A percentile compares a stretch with the other conserved stretches of the same genome.
phyloP scores from a whole-genome alignment of 441 rosid species.

The Melastoma candidum region DNA sequence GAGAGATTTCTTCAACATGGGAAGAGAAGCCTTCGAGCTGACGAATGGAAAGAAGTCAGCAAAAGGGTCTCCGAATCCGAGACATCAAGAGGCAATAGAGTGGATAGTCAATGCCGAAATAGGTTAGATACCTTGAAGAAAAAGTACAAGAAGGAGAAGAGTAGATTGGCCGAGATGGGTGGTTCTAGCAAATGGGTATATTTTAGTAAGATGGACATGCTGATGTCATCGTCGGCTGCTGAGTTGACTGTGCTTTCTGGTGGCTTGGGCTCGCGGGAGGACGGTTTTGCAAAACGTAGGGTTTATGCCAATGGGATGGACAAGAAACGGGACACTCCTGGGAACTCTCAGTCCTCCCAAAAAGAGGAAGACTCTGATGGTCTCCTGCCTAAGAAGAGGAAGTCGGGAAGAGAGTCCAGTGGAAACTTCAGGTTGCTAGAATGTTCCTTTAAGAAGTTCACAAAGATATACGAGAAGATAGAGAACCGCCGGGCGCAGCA shows the following conservation, averaged over 20 bases:
- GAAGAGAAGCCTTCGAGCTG: slow-evolving; percentile 80
- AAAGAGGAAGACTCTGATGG: slow-evolving; percentile 54
- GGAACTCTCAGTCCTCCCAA: slow-evolving; percentile 47
- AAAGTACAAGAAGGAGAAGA: slow-evolving; percentile 84
- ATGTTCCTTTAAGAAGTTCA: slow-evolving; percentile 64
- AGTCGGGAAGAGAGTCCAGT: slow-evolving; percentile 30
- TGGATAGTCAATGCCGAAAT: slow-evolving; percentile 76
- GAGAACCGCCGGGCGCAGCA: slow-evolving; percentile 72
- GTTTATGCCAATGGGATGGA: slow-evolving; percentile 66
- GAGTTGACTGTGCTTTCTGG: slow-evolving; percentile 70
- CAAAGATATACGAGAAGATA: slow-evolving; percentile 80
- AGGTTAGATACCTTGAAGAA: slow-evolving; percentile 81
- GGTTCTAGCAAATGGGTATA: slow-evolving; percentile 62
- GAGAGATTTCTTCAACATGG: slow-evolving; percentile 70
- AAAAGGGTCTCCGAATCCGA: slow-evolving; percentile 64
- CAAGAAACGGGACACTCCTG: slow-evolving; percentile 88
- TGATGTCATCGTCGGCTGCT: slow-evolving; percentile 49
- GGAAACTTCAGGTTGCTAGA: slow-evolving; percentile 52
- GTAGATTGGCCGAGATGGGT: slow-evolving; percentile 27
- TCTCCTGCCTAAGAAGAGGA: slow-evolving; percentile 22
- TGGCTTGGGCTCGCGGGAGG: slow-evolving; percentile 86
- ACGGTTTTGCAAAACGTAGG: slow-evolving; percentile 58
- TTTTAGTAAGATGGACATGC: slow-evolving; percentile 74
- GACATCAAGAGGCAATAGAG: slow-evolving; percentile 54
- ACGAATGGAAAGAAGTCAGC: slow-evolving; percentile 90